A percentile compares a stretch with the other conserved stretches of the same genome.
phyloP scores from a whole-genome alignment of 306 rosid genomes.

The Herpetospermum pedunculosum region DNA sequence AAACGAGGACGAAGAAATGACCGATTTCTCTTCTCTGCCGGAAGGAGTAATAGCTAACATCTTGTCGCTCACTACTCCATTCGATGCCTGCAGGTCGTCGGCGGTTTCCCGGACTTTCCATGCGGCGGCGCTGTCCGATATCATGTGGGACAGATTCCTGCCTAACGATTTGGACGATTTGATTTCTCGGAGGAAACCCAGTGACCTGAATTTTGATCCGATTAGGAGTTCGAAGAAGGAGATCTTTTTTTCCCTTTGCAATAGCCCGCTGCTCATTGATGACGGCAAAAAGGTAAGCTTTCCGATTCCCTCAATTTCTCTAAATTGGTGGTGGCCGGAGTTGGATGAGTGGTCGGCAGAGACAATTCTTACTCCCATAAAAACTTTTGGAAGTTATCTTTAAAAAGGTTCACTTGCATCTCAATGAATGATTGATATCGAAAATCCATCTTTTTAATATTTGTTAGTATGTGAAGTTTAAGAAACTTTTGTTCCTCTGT shows the following conservation, averaged over 20 bases:
- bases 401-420: neutral
- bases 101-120: slow-evolving; percentile 2
- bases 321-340: neutral
- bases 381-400: neutral
- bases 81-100: neutral
- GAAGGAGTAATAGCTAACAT: slow-evolving; percentile 9
- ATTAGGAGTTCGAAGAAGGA: slow-evolving; percentile 4
- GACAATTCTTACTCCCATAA: neutral
- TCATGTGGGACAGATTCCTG: slow-evolving; percentile 8
- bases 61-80: slow-evolving; percentile 2
- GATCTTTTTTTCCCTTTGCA: neutral
- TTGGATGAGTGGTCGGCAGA: neutral
- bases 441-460: neutral
- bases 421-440: neutral
- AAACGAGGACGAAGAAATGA: neutral
- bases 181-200: neutral
- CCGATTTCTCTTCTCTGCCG: neutral
- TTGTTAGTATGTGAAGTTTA: neutral
- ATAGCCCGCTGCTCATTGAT: slow-evolving; percentile 6
- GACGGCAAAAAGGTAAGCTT: slow-evolving; percentile 2
- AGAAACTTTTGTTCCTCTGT: neutral
- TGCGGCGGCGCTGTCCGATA: slow-evolving; percentile 9
- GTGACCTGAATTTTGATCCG: neutral
- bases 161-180: neutral
- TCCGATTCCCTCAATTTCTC: neutral